A percentile compares a stretch with the other conserved stretches of the same genome.
Conservation (phyloP, 2,329 filamentous ascomycete genomes). For the Phaeosphaeriaceae sp. region DNA sequence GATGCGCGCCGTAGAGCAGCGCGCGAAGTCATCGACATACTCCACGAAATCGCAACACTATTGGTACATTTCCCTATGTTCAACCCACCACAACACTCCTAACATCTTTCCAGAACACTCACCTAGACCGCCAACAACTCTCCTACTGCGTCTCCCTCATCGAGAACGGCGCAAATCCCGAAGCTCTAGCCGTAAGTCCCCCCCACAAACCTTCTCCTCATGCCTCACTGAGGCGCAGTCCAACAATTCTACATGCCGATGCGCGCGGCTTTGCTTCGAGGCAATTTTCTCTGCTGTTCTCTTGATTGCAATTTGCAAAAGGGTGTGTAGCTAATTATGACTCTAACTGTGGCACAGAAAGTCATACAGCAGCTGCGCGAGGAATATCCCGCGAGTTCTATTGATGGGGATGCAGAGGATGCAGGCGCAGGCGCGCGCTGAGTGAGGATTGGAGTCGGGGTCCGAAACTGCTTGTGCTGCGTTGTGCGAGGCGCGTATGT, state of each 20-base stretch:
- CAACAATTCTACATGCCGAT: slow-evolving; percentile 8
- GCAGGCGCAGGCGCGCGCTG: slow-evolving; percentile 30
- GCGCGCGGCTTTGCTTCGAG: slow-evolving; percentile 17
- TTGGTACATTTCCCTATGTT: slow-evolving; percentile 66
- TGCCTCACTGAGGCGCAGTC: slow-evolving; percentile 11
- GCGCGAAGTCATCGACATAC: slow-evolving; percentile 80
- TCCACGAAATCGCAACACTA: slow-evolving; percentile 86
- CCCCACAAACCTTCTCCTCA: not conserved
- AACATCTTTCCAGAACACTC: slow-evolving; percentile 74
- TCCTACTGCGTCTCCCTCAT: slow-evolving; percentile 97
- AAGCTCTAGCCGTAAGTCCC: slow-evolving; percentile 83
- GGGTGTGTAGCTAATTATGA: slow-evolving; percentile 12
- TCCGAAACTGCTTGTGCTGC: slow-evolving; percentile 16
- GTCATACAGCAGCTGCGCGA: slow-evolving; percentile 56
- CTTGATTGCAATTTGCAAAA: not conserved
- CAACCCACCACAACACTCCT: slow-evolving; percentile 1
- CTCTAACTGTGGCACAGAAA: slow-evolving; percentile 46
- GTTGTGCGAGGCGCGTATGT: slow-evolving; percentile 13
- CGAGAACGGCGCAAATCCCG: slow-evolving; percentile 95
- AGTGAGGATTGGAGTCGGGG: slow-evolving; percentile 11
- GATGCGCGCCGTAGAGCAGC: slow-evolving; percentile 74
- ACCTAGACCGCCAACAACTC: slow-evolving; percentile 87
- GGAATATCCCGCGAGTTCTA: slow-evolving; percentile 47
- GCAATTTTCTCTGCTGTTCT: not conserved
- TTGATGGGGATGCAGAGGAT: slow-evolving; percentile 37